Evolutionary conservation across 805 yeast species (phyloP).

Genomic region (Starmerella lactis-condensi): DNA sequence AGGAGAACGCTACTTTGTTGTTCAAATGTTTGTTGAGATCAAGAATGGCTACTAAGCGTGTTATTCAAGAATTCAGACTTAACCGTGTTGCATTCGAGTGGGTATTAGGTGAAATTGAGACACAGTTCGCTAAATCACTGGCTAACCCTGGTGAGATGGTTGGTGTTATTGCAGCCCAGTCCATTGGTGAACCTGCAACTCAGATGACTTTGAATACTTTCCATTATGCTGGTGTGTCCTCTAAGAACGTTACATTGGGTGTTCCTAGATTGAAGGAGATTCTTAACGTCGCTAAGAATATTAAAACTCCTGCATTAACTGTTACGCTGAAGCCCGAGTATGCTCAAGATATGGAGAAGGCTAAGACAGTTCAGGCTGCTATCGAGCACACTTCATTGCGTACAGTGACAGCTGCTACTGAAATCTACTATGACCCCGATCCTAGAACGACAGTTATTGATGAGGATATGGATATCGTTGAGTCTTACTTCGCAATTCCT

Average conservation of each 20-base stretch:
- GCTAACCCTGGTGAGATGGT: conserved; percentile 98
- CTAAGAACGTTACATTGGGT: conserved; percentile 90
- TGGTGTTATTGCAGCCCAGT: conserved; percentile 93
- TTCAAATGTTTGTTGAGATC: conserved; percentile 89
- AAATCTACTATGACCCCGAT: conserved; percentile 94
- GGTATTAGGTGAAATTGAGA: conserved; percentile 86
- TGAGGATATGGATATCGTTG: conserved; percentile 93
- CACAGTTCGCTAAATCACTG: conserved; percentile 77
- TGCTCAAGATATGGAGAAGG: conserved; percentile 78
- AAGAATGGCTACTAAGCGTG: conserved; percentile 75
- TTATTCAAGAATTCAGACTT: conserved; percentile 74
- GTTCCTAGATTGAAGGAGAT: conserved; percentile 96
- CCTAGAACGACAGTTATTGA: conserved; percentile 92
- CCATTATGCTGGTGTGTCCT: conserved; percentile 96
- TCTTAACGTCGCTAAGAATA: conserved; percentile 92
- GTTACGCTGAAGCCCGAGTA: conserved; percentile 71
- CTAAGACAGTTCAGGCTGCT: conserved; percentile 88
- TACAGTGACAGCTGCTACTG: conserved; percentile 93
- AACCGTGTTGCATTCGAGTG: conserved; percentile 79
- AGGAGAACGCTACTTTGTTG: conserved; percentile 71
- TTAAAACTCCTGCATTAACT: conserved; percentile 97
- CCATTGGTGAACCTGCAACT: conserved; percentile 96
- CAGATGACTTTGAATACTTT: conserved; percentile 94
- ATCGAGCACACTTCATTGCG: conserved; percentile 89
- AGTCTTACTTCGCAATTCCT: conserved; percentile 90